Conservation (phyloP, 163 green algal genomes). For the Coccomyxa subellipsoidea region DNA sequence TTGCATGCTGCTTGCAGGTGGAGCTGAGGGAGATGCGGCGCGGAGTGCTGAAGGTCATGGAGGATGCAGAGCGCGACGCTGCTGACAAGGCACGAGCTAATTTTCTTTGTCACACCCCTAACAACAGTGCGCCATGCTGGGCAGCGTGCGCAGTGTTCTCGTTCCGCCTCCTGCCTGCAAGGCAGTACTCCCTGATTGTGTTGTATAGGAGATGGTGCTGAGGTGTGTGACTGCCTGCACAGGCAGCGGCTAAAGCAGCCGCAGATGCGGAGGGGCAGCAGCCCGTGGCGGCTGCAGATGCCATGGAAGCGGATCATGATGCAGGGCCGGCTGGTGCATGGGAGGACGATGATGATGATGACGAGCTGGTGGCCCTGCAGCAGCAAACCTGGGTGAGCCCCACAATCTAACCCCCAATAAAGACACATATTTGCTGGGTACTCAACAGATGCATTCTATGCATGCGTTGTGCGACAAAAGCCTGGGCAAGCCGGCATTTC, state of each 20-base stretch:
- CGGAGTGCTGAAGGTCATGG: constrained; percentile 16
- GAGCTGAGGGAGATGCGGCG: constrained; percentile 24
- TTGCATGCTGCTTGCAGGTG: constrained; percentile 13
- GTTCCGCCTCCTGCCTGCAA: background rate
- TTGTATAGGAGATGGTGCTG: background rate
- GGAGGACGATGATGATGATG: constrained; percentile 33
- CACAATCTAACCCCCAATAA: background rate
- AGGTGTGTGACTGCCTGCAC: background rate
- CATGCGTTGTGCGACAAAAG: too few relatives aligned
- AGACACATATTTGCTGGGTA: background rate
- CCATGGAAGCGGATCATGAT: background rate
- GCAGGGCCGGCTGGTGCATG: background rate
- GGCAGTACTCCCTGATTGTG: background rate
- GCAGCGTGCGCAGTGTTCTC: background rate
- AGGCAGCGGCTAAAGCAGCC: background rate
- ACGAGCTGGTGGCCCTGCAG: constrained; percentile 35
- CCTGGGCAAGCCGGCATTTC: too few relatives aligned
- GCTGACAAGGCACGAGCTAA: background rate
- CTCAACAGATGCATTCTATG: background rate
- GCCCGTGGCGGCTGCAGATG: background rate
- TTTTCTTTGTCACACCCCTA: background rate
- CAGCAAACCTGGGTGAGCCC: constrained; percentile 16
- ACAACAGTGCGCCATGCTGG: background rate
- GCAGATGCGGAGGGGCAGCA: background rate
- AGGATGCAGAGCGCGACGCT: background rate